Evolutionary conservation across 306 rosid genomes (phyloP), one percentile per base, ranked within the genome.

Genomic region (Parietaria judaica): DNA sequence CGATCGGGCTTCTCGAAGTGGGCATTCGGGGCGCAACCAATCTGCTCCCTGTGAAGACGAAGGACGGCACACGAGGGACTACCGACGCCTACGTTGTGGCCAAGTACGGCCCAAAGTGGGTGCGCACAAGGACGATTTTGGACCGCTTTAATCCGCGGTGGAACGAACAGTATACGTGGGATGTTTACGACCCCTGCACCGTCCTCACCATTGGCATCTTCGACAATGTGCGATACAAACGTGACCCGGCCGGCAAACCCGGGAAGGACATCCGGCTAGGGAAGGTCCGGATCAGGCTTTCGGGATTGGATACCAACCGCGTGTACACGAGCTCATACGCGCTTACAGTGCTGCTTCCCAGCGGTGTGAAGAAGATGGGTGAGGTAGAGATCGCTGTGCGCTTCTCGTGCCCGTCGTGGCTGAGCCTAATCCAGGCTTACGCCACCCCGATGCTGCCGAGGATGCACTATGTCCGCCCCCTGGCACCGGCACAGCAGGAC

Each of bases 141-240:
- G 95, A 88, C 36, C 84, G 95, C 36, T 92, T 92, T 52, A 79
- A 86, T 51, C 96, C 96, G 16, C 65, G 86, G 1, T 88, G 96
- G 98, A 92, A 92, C 54, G 95, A 88, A 68, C 98, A 92, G 36
- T 88, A 92, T 75, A 79, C 90, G 0, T 92, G 98, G 95, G 89
- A 88, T 8, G 94, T 92, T 0, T 84, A 80, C 37, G 96, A 88
- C 15, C 95, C 90, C 5, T 92, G 95, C 66, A 88, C 95, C 3
- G 95, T 84, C 0, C 82, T 92, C 54, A 82, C 96, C 0, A 72
- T 88, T 0, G 95, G 94, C 1, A 88, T 92, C 0, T 92, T 92
- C 4, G 88, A 92, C 7, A 92, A 86, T 36, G 86, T 85, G 23
- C 80, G 96, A 67, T 75, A 83, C 84, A 83, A 48, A 70, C 57